These are phyloP conservation scores for Venustampulla echinocandica DNA, from an alignment of 495 filamentous ascomycete species.

Conservation along the genomic window DNA sequence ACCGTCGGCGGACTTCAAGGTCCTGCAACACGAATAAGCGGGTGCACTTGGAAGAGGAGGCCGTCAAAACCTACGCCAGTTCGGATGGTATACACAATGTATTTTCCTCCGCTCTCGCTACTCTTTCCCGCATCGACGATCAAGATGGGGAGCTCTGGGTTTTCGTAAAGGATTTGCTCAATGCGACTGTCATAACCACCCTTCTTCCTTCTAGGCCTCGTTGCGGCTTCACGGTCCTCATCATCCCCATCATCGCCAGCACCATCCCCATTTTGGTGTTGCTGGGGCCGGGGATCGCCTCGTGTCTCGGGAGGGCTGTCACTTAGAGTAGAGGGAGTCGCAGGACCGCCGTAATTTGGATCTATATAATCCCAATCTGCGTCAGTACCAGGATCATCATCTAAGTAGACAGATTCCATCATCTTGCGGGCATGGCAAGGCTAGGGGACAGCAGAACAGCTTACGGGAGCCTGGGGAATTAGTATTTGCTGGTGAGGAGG, in stretches of 20 bases:
- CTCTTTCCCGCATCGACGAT: constrained; percentile 96
- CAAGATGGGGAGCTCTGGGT: constrained; percentile 76
- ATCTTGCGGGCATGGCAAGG: constrained; percentile 16
- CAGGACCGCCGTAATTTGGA: constrained; percentile 18
- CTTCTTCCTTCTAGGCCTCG: constrained; percentile 55
- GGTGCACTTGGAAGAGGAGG: neutral
- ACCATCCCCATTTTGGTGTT: constrained; percentile 38
- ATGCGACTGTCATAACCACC: constrained; percentile 89
- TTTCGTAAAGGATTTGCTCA: constrained; percentile 93
- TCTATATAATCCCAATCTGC: constrained; percentile 37
- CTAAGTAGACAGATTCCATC: constrained; percentile 28
- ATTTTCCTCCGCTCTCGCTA: constrained; percentile 75
- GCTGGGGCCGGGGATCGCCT: constrained; percentile 14
- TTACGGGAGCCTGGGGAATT: constrained; percentile 49
- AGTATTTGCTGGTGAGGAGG: constrained; percentile 62
- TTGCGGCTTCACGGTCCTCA: constrained; percentile 40
- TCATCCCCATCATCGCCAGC: constrained; percentile 46
- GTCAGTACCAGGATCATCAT: constrained; percentile 29
- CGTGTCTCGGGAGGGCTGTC: constrained; percentile 19
- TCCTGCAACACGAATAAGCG: constrained; percentile 47
- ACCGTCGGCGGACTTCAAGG: constrained; percentile 85
- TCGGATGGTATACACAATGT: constrained; percentile 92
- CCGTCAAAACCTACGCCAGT: constrained; percentile 62
- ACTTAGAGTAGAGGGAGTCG: constrained; percentile 18
- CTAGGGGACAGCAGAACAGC: constrained; percentile 31